These are phyloP conservation scores for Symbiotaphrina buchneri DNA, from an alignment of 495 filamentous ascomycete species.

Conservation along the genomic window DNA sequence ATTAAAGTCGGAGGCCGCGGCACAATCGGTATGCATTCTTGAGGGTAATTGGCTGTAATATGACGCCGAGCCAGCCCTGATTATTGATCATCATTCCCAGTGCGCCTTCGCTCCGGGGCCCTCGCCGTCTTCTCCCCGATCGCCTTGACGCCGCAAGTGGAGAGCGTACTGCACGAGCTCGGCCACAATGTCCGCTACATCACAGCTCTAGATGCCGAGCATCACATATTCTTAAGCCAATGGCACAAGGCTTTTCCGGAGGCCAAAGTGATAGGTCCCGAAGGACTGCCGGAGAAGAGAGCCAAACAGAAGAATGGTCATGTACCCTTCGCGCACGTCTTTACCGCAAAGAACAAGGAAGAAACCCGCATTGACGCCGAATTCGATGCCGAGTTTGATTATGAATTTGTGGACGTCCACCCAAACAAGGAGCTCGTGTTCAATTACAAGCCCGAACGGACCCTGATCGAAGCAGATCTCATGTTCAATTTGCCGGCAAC, in stretches of 20 bases:
- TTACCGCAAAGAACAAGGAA: slow-evolving; percentile 29
- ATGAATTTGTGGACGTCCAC: slow-evolving; percentile 64
- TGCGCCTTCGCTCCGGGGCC: slow-evolving; percentile 48
- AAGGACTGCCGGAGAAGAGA: slow-evolving; percentile 74
- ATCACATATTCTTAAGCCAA: slow-evolving; percentile 71
- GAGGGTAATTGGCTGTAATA: slow-evolving; percentile 7
- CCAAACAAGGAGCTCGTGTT: slow-evolving; percentile 74
- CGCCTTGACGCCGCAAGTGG: slow-evolving; percentile 56
- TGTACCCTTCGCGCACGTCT: slow-evolving; percentile 46
- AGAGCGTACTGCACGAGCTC: slow-evolving; percentile 35
- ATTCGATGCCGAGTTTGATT: slow-evolving; percentile 71
- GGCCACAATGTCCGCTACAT: slow-evolving; percentile 64
- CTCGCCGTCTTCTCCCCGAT: slow-evolving; percentile 88
- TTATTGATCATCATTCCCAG: slow-evolving; percentile 19
- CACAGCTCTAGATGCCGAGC: slow-evolving; percentile 68
- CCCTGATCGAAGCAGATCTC: slow-evolving; percentile 79
- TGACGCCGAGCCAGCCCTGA: no score
- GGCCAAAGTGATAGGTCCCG: slow-evolving; percentile 62
- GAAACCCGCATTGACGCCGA: slow-evolving; percentile 38
- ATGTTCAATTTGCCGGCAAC: slow-evolving; percentile 76
- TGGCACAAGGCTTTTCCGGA: slow-evolving; percentile 64
- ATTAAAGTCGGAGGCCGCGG: slow-evolving; percentile 71
- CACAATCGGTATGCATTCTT: slow-evolving; percentile 46
- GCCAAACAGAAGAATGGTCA: slow-evolving; percentile 36
- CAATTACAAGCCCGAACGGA: slow-evolving; percentile 53